Evolutionary conservation across 495 filamentous ascomycete species (phyloP), one percentile per base, ranked within the genome.

Genomic region (Aspergillus diversus): DNA sequence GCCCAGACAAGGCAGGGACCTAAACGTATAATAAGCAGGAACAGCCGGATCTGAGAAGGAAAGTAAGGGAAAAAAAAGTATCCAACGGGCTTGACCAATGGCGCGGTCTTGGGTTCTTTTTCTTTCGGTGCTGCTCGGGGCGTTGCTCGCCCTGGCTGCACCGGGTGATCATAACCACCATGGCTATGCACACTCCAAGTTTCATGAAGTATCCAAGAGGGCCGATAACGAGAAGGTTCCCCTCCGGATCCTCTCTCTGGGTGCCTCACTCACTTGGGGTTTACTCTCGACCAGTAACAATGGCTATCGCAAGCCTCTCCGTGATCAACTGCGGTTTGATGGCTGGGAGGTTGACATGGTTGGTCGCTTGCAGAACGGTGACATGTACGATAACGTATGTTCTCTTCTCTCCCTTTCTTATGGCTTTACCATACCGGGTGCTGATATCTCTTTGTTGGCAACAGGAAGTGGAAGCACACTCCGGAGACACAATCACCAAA

Each of bases 211-310:
- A 27, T 27, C 21, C 21, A 27, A 27, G 21, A 27, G 21, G 21
- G 21, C 21, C 21, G 21, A 27, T 27, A 27, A 27, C 2, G 21
- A 27, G 21, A 49, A 49, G 21, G 47, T 49, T 5, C 47, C 47
- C 15, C 16, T 86, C 6, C 72, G 82, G n/a, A 78, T 84, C 33
- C 71, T 86, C 68, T 79, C 83, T 21, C 75, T 86, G 35, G 85
- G 85, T 35, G 84, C 83, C 13, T 86, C 84, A 2, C 85, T 88
- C 62, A 86, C 84, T 6, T 75, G 75, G 53, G 85, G 84, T 17
- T 78, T 77, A 39, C 71, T 71, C 32, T 84, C 80, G 4, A 75
- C 73, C 3, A 79, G 81, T 54, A 77, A 79, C 27, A 80, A 84
- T 71, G 84, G 83, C 13, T 87, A 83, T 64, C 80, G 84, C 68